These are phyloP conservation scores for Madurella mycetomatis DNA, from an alignment of 2,329 filamentous ascomycete species.

Conservation along the genomic window DNA sequence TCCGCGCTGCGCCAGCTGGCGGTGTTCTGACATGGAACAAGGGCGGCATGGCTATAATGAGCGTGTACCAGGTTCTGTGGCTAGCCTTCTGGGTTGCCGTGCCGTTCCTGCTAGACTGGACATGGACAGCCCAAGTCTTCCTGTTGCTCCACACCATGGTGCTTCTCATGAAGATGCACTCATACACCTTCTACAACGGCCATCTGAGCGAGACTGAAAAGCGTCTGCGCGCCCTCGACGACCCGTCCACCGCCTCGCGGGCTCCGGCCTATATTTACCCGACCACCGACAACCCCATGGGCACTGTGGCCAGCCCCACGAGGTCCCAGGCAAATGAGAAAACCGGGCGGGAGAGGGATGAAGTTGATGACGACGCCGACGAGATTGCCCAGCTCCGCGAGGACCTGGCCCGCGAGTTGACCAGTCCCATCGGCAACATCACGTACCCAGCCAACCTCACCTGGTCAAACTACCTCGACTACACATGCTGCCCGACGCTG, in stretches of 20 bases:
- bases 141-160: slow-evolving; percentile 86
- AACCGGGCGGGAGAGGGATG: slow-evolving; percentile 19
- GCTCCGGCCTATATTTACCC: slow-evolving; percentile 74
- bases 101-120: slow-evolving; percentile 84
- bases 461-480: slow-evolving; percentile 77
- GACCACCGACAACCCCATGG: slow-evolving; percentile 51
- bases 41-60: slow-evolving; percentile 78
- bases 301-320: slow-evolving; percentile 32
- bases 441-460: slow-evolving; percentile 90
- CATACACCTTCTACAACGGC: slow-evolving; percentile 96
- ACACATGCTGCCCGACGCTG: slow-evolving; percentile 84
- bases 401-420: slow-evolving; percentile 84
- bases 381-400: slow-evolving; percentile 69
- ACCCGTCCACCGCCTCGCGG: slow-evolving; percentile 64
- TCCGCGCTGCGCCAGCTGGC: slow-evolving; percentile 49
- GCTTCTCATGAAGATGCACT: slow-evolving; percentile 98
- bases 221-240: slow-evolving; percentile 73
- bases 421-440: slow-evolving; percentile 81
- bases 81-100: slow-evolving; percentile 75
- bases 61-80: slow-evolving; percentile 75
- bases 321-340: slow-evolving; percentile 27
- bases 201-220: slow-evolving; percentile 85
- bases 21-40: slow-evolving; percentile 65
- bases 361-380: slow-evolving; percentile 41
- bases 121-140: slow-evolving; percentile 96